Evolutionary conservation across 352 stramenopile species (phyloP).

Genomic region (Phytopythium sindhum): DNA sequence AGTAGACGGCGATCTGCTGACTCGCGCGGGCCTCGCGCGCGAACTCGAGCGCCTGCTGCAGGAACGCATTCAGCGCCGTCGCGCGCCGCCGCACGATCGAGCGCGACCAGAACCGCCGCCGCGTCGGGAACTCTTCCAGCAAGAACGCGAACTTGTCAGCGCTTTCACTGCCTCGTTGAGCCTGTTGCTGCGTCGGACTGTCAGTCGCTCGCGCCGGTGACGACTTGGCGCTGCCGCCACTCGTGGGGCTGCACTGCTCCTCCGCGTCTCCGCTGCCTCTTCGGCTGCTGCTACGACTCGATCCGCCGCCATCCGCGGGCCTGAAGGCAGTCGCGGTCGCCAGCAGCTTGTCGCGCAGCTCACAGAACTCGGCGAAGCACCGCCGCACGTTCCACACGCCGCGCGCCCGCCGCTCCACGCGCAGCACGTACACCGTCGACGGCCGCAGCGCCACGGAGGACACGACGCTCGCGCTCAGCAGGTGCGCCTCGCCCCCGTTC

Average conservation of each 20-base stretch:
- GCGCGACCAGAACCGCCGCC: constrained; percentile 60
- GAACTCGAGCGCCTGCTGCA: constrained; percentile 51
- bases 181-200: neutral
- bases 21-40: constrained; percentile 52
- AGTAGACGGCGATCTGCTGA: constrained; percentile 66
- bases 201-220: constrained; percentile 9
- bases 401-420: constrained; percentile 52
- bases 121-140: constrained; percentile 63
- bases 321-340: constrained; percentile 11
- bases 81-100: constrained; percentile 72
- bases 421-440: constrained; percentile 73
- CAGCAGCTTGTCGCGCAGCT: constrained; percentile 66
- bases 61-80: constrained; percentile 53
- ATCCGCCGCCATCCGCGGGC: neutral
- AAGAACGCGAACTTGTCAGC: constrained; percentile 51
- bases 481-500: neutral
- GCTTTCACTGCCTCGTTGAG: constrained; percentile 1
- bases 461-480: constrained; percentile 30
- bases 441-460: constrained; percentile 66
- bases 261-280: neutral
- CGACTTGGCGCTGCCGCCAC: constrained; percentile 15
- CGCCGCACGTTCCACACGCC: constrained; percentile 61
- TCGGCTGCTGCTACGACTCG: neutral
- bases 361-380: constrained; percentile 75
- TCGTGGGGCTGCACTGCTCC: constrained; percentile 12